Base-by-base conservation (phyloP, 1,284 basidiomycete species). In the Pterulicium gracile region DNA sequence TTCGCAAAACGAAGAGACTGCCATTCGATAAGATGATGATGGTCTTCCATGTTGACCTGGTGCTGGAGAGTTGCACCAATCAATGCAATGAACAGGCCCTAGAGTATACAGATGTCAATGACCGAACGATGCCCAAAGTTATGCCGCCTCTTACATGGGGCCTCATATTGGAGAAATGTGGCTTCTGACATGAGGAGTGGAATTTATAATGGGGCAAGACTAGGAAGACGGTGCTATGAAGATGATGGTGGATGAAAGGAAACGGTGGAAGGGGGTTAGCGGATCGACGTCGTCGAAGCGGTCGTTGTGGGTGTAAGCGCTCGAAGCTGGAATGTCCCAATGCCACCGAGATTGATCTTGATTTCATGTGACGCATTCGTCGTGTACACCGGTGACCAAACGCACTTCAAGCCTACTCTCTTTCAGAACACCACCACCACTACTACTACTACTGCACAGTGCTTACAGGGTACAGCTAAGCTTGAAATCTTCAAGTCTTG, bases 1-100 rank as follows among this genome's bases (percentile, higher is more conserved):
- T 56, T 90, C 86, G 43, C 74, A 73, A 60, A 88, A 84, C 3
- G 89, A 91, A 15, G 79, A 81, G 49, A 91, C 72, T 14, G 76
- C 88, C 46, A 92, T 72, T 48, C 87, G 79, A 62, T 86, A 89
- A 41, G 85, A 77, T 22, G 87, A 87, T 55, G 83, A 76, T 24
- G 82, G 77, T 21, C 84, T 77, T 50, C 72, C 64, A 55, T 80
- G 79, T 52, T 84, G 80, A 4, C 81, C 81, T 1, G 81, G 81
- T 3, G 79, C 77, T 35, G 82, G 68, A 5, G 84, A 75, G 61
- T 88, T 88, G 67, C 85, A 88, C 87, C 86, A 89, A 60, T 89
- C 87, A 46, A 89, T 63, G 51, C 83, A 79, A 58, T 87, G 82
- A 34, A 89, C 80, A 48, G 86, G 84, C 85, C 85, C 87, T 88